phyloP scores from a whole-genome alignment of 345 rosid species.

The Trapa bicornis region DNA sequence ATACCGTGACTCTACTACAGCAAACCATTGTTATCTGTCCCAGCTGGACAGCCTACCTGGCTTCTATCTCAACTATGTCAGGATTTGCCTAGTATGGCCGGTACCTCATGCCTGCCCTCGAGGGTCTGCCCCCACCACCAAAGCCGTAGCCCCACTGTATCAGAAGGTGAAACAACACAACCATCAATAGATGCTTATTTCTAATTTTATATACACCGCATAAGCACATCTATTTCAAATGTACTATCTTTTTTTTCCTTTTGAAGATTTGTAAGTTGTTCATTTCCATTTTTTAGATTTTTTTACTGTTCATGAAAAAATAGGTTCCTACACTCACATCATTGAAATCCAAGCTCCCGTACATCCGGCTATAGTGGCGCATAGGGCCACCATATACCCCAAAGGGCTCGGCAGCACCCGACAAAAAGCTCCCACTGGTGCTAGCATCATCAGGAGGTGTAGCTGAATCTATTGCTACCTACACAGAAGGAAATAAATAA shows the following conservation, averaged over 20 bases:
- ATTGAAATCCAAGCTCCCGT: constrained; percentile 58
- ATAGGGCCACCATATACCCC: constrained; percentile 83
- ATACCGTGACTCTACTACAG: neutral
- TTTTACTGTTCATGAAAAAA: neutral
- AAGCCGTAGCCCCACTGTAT: constrained; percentile 15
- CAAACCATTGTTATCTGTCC: neutral
- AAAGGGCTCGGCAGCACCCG: constrained; percentile 38
- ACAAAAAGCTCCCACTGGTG: constrained; percentile 44
- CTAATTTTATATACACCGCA: neutral
- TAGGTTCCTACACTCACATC: constrained; percentile 37
- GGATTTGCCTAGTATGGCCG: constrained; percentile 46
- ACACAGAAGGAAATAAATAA: neutral
- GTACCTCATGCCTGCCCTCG: constrained; percentile 87
- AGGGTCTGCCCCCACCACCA: constrained; percentile 43
- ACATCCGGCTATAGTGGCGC: constrained; percentile 70
- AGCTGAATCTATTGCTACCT: constrained; percentile 98
- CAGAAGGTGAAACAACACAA: neutral
- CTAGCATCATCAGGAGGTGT: constrained; percentile 84
- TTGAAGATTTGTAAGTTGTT: neutral
- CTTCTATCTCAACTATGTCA: neutral
- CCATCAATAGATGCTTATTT: neutral
- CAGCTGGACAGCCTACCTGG: neutral
- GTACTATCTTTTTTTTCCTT: neutral
- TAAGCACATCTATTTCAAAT: neutral
- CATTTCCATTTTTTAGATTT: neutral